Evolutionary conservation across 192 early-diverging fungal species (phyloP).

Genomic region (Rhizophlyctis rosea): DNA sequence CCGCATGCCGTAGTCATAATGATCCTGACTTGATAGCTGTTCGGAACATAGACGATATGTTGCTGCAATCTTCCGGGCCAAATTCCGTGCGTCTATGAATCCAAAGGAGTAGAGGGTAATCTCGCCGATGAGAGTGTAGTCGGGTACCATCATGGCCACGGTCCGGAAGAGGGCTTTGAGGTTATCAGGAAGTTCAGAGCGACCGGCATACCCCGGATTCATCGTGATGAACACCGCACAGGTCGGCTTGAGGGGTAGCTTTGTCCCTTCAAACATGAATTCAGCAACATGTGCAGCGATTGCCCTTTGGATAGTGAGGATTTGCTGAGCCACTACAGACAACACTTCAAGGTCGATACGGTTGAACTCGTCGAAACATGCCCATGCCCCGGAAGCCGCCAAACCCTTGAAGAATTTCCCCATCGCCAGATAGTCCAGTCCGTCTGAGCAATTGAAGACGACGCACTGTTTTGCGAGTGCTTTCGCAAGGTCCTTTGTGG

Average conservation of each 20-base stretch:
- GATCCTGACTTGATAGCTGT: constrained; percentile 62
- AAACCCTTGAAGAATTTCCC: constrained; percentile 68
- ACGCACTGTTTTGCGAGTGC: constrained; percentile 69
- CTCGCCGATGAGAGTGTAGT: constrained; percentile 61
- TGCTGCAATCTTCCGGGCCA: constrained; percentile 57
- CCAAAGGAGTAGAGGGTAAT: constrained; percentile 64
- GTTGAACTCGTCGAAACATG: constrained; percentile 68
- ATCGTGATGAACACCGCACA: constrained; percentile 68
- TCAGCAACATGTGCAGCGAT: constrained; percentile 49
- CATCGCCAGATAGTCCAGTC: constrained; percentile 66
- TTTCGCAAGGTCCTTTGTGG: constrained; percentile 65
- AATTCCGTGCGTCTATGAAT: constrained; percentile 58
- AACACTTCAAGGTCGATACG: constrained; percentile 64
- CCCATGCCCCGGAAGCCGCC: constrained; percentile 60
- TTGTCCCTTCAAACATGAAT: constrained; percentile 64
- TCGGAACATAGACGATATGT: constrained; percentile 61
- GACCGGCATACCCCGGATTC: constrained; percentile 67
- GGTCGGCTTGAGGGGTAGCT: constrained; percentile 46
- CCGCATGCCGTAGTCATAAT: constrained; percentile 67
- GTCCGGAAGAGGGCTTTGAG: constrained; percentile 49
- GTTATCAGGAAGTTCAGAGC: constrained; percentile 52
- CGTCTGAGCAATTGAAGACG: constrained; percentile 67
- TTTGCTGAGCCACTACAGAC: constrained; percentile 64
- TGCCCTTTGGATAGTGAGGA: constrained; percentile 62
- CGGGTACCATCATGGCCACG: constrained; percentile 66